Evolutionary conservation across 768 basidiomycete genomes (phyloP).

Genomic region (Mycena sanguinolenta): DNA sequence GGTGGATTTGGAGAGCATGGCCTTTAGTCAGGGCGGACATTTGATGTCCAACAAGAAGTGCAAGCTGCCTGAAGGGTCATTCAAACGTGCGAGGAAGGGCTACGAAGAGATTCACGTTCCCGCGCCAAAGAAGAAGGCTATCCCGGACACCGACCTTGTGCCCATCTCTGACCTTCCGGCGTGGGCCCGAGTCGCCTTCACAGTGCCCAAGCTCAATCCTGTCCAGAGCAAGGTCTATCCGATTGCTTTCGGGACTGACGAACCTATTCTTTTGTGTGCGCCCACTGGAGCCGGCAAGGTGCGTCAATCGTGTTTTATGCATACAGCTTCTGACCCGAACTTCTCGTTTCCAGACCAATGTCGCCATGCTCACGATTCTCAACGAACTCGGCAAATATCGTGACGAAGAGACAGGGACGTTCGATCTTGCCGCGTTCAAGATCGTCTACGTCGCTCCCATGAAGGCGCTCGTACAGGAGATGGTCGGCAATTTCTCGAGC

Average conservation of each 20-base stretch:
- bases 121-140: constrained; percentile 84
- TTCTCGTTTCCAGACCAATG: constrained; percentile 81
- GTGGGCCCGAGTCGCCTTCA: constrained; percentile 93
- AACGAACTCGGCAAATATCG: constrained; percentile 91
- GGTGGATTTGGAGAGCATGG: constrained; percentile 93
- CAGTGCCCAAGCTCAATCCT: constrained; percentile 85
- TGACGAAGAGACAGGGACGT: constrained; percentile 82
- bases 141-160: constrained; percentile 76
- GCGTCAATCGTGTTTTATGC: constrained; percentile 40
- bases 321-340: background rate
- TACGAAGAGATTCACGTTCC: constrained; percentile 99
- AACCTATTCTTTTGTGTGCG: constrained; percentile 95
- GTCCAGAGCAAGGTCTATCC: constrained; percentile 96
- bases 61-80: constrained; percentile 96
- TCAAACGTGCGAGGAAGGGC: constrained; percentile 96
- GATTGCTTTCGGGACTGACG: constrained; percentile 93
- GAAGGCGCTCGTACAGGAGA: constrained; percentile 99
- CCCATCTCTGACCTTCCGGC: constrained; percentile 79
- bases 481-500: constrained; percentile 93
- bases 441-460: constrained; percentile 98
- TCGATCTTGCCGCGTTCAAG: constrained; percentile 93
- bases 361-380: constrained; percentile 95
- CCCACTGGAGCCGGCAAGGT: constrained; percentile 99
- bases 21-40: constrained; percentile 96
- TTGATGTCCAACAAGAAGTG: constrained; percentile 99